Conservation (phyloP, 2,329 filamentous ascomycete species). For the Pseudopithomyces chartarum region DNA sequence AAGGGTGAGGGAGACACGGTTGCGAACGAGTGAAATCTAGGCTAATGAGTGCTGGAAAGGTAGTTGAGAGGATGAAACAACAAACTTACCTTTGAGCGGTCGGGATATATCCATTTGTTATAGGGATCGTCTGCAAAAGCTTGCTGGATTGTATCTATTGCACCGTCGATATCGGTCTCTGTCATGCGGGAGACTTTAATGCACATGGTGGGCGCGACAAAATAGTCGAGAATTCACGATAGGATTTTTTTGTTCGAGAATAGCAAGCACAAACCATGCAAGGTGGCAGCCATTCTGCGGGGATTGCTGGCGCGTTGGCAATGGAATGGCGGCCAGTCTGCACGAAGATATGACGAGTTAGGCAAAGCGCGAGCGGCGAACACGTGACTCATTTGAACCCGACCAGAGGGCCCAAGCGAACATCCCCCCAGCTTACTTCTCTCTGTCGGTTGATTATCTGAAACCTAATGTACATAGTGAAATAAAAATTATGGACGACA, state of each 20-base stretch:
- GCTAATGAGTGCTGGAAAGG: neutral
- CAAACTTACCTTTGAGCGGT: conserved; percentile 58
- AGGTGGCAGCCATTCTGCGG: conserved; percentile 16
- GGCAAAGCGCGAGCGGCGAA: conserved; percentile 6
- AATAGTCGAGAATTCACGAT: conserved; percentile 4
- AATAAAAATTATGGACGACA: too few species aligned
- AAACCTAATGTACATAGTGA: too few species aligned
- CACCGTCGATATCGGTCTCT: conserved; percentile 65
- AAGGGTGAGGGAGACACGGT: conserved; percentile 66
- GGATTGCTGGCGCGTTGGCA: conserved; percentile 7
- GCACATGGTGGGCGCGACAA: conserved; percentile 34
- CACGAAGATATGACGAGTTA: conserved; percentile 10
- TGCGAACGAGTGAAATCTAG: conserved; percentile 65
- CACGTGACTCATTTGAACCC: conserved; percentile 5
- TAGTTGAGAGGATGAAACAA: conserved; percentile 10
- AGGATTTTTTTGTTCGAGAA: neutral
- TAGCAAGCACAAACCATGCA: neutral
- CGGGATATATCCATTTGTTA: conserved; percentile 67
- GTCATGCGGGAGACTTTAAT: conserved; percentile 63
- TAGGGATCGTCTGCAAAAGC: conserved; percentile 72
- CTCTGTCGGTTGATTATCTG: too few species aligned
- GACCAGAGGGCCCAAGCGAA: too few species aligned
- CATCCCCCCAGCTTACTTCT: neutral
- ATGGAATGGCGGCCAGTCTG: neutral
- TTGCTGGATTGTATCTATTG: conserved; percentile 68